These are phyloP conservation scores for Hypoxylon sp. DNA, from an alignment of 2,329 filamentous ascomycete genomes.

Conservation along the genomic window DNA sequence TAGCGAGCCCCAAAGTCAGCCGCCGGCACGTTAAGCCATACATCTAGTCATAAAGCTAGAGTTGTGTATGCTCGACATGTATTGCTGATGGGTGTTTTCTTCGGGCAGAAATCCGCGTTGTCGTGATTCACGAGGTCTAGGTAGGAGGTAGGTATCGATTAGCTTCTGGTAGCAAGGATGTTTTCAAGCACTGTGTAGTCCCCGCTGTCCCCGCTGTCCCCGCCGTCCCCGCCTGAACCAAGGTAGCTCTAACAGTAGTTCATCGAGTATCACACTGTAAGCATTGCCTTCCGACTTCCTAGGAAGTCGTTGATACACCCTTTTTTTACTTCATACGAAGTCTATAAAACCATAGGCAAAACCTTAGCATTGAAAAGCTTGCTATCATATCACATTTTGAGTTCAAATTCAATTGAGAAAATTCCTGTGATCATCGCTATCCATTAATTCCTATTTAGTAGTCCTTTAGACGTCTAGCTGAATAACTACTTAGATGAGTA, in stretches of 20 bases:
- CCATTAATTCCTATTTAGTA: neutral
- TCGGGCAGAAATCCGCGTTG: neutral
- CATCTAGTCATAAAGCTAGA: conserved; percentile 24
- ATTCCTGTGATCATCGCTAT: conserved; percentile 5
- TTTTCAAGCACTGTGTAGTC: neutral
- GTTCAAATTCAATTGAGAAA: too few relatives aligned
- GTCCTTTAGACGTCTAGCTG: conserved; percentile 9
- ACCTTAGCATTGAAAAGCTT: too few relatives aligned
- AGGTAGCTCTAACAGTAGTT: conserved; percentile 7
- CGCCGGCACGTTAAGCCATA: conserved; percentile 35
- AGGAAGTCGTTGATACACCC: conserved; percentile 6
- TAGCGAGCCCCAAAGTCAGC: conserved; percentile 42
- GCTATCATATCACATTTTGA: too few relatives aligned
- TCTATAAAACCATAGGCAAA: neutral
- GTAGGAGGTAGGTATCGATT: too few relatives aligned
- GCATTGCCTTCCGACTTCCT: conserved; percentile 13
- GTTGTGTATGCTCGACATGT: neutral
- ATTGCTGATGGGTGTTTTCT: neutral
- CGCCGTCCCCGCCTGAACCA: conserved; percentile 4
- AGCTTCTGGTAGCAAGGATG: conserved; percentile 5
- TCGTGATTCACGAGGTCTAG: conserved; percentile 9
- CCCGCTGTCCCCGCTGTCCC: conserved; percentile 28
- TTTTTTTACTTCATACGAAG: neutral
- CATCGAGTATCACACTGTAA: conserved; percentile 5
- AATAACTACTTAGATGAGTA: conserved; percentile 1